phyloP scores from a whole-genome alignment of 2,329 filamentous ascomycete species.

The Tympanopsis confertula region DNA sequence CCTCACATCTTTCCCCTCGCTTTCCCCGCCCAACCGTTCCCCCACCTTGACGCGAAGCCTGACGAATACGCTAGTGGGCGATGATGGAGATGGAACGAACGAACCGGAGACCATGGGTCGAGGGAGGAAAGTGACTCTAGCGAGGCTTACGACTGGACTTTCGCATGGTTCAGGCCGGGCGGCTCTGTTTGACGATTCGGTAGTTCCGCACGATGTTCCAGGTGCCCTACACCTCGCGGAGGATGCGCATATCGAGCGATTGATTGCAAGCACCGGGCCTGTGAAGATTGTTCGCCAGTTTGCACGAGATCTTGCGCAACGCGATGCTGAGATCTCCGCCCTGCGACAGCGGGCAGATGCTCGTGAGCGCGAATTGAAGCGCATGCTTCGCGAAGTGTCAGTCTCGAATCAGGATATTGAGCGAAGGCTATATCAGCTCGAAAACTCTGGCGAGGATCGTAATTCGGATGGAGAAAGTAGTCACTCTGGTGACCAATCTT shows the following conservation, averaged over 20 bases:
- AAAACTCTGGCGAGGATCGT: not conserved
- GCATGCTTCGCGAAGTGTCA: not conserved
- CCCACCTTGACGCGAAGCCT: not conserved
- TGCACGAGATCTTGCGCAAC: not conserved
- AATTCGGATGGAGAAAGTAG: too few relatives aligned
- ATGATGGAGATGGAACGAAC: too few relatives aligned
- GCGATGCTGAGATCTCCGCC: not conserved
- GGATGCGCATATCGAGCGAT: not conserved
- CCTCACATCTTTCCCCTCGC: not conserved
- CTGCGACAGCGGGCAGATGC: not conserved
- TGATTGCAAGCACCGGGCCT: not conserved
- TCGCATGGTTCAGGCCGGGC: not conserved
- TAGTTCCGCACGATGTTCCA: not conserved
- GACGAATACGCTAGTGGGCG: not conserved
- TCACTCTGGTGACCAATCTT: not conserved
- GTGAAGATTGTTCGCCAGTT: conserved; percentile 1
- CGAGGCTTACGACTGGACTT: not conserved
- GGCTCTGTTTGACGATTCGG: conserved; percentile 1
- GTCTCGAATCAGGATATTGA: conserved; percentile 1
- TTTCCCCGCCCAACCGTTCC: not conserved
- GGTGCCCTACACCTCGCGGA: not conserved
- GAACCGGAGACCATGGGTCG: too few relatives aligned
- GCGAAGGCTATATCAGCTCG: not conserved
- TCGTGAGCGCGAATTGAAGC: not conserved
- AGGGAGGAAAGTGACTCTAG: not conserved